Conservation (phyloP, 441 rosid species). For the Adansonia rubrostipa region DNA sequence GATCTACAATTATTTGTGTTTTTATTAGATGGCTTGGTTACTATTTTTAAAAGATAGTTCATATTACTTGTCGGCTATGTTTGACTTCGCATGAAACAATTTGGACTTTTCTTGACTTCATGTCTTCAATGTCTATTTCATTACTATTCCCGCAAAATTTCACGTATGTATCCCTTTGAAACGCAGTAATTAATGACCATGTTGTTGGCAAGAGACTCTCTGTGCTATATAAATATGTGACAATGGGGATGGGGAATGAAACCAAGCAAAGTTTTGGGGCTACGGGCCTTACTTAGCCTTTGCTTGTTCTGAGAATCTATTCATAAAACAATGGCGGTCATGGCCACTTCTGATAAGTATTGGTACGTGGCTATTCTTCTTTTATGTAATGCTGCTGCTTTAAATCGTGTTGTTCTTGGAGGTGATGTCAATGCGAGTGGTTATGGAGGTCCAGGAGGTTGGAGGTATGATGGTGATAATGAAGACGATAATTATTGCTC, state of each 20-base stretch:
- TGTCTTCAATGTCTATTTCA: conserved; percentile 27
- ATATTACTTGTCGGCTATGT: conserved; percentile 22
- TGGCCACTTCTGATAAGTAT: conserved; percentile 4
- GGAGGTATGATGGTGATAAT: conserved; percentile 30
- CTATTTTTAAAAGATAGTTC: background rate
- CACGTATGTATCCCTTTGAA: conserved; percentile 27
- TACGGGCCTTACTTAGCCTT: background rate
- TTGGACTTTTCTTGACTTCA: conserved; percentile 15
- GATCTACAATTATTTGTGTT: conserved; percentile 8
- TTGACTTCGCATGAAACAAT: conserved; percentile 22
- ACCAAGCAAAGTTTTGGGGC: conserved; percentile 14
- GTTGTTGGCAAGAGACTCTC: background rate
- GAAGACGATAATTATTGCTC: conserved; percentile 39
- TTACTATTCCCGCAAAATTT: conserved; percentile 19
- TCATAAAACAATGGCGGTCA: conserved; percentile 6
- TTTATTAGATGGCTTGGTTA: too few species aligned
- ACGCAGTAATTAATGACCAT: conserved; percentile 18
- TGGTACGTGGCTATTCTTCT: conserved; percentile 27
- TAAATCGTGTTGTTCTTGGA: conserved; percentile 24
- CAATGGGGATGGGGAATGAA: background rate
- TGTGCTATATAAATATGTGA: conserved; percentile 34
- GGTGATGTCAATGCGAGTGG: conserved; percentile 22
- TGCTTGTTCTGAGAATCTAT: background rate
- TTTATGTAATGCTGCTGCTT: conserved; percentile 23
- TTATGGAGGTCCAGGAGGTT: conserved; percentile 20